Evolutionary conservation across 176 grass and related monocot genomes (phyloP).

Genomic region (Dactylis glomerata): DNA sequence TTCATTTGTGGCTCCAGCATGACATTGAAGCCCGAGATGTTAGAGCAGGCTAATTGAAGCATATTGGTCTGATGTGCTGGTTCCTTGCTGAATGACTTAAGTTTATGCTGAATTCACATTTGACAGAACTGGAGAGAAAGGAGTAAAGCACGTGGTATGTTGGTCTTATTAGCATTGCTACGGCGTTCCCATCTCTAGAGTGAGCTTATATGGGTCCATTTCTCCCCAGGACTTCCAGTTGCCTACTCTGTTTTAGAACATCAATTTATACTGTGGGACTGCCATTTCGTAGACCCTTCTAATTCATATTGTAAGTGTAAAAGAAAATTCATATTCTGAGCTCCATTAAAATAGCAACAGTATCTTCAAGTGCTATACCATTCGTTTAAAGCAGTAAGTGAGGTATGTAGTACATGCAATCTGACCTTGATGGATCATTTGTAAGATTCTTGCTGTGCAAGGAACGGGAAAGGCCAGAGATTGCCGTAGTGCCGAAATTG

Average conservation of each 20-base stretch:
- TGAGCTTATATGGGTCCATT: background rate
- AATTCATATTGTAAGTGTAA: background rate
- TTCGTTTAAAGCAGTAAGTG: background rate
- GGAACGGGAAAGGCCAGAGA: too few species aligned
- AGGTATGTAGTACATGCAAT: background rate
- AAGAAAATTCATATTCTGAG: background rate
- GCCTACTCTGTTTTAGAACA: background rate
- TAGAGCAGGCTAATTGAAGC: background rate
- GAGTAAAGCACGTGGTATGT: background rate
- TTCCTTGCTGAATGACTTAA: background rate
- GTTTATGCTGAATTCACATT: background rate
- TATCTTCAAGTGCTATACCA: background rate
- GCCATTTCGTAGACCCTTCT: background rate
- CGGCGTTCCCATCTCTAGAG: background rate
- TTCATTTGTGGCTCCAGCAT: slow-evolving; percentile 5
- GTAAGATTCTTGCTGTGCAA: background rate
- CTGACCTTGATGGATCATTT: background rate
- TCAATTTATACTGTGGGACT: background rate
- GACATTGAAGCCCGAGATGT: background rate
- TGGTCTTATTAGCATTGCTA: background rate
- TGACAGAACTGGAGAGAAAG: background rate
- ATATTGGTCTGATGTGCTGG: slow-evolving; percentile 2
- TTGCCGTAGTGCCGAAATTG: too few species aligned
- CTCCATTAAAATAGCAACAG: background rate
- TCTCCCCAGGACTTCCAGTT: background rate